phyloP scores from a whole-genome alignment of 352 stramenopile genomes.

The Pythium oligandrum region DNA sequence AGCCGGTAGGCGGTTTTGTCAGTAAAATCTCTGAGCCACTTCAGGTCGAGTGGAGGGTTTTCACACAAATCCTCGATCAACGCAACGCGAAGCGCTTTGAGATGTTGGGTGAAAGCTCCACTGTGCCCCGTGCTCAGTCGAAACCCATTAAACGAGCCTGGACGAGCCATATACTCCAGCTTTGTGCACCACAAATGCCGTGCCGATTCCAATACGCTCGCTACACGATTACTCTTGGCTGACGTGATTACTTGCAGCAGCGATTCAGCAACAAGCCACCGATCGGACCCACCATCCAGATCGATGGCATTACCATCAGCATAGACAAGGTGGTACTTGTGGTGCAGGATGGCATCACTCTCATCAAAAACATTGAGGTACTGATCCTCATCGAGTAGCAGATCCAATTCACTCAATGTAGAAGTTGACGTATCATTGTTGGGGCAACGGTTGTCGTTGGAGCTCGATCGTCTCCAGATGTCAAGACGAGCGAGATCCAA shows the following conservation, averaged over 20 bases:
- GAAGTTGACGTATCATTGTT: constrained; percentile 4
- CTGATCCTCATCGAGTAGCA: constrained; percentile 37
- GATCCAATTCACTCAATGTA: constrained; percentile 23
- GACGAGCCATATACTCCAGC: constrained; percentile 27
- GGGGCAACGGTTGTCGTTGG: not conserved
- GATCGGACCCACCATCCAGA: constrained; percentile 41
- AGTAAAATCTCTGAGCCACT: constrained; percentile 38
- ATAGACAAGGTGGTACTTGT: constrained; percentile 89
- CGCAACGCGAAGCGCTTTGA: constrained; percentile 26
- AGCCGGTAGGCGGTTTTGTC: not conserved
- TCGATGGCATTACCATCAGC: constrained; percentile 45
- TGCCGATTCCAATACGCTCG: constrained; percentile 27
- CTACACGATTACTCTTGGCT: constrained; percentile 12
- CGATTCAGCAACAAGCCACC: constrained; percentile 53
- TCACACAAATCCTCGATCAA: constrained; percentile 61
- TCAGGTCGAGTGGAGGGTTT: constrained; percentile 49
- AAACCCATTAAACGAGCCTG: constrained; percentile 39
- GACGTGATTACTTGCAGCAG: constrained; percentile 27
- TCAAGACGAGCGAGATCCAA: constrained; percentile 80
- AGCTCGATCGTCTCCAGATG: constrained; percentile 4
- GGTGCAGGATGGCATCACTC: constrained; percentile 79
- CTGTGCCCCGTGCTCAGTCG: constrained; percentile 21
- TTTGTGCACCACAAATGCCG: constrained; percentile 30
- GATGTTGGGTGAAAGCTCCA: no score
- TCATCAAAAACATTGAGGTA: constrained; percentile 87